A percentile compares a stretch with the other conserved stretches of the same genome.
Evolutionary conservation across 2,329 filamentous ascomycete genomes (phyloP).

Genomic region (Mariannaea elegans): DNA sequence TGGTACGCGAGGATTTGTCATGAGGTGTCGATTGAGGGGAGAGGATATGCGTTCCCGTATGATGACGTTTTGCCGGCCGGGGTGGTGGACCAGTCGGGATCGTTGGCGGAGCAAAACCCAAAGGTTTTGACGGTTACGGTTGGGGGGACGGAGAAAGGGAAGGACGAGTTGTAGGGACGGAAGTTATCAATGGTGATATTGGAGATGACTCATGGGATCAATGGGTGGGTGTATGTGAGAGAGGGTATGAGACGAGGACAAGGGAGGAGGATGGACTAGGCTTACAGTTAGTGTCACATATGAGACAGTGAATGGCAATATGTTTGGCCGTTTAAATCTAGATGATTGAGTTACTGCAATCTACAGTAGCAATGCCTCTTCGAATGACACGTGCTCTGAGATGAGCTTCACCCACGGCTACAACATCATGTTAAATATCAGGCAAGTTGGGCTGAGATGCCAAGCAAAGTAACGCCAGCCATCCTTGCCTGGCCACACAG

Average conservation of each 20-base stretch:
- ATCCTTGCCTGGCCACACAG: not conserved
- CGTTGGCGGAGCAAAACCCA: constrained; percentile 65
- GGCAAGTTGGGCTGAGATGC: too few relatives aligned
- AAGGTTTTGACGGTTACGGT: constrained; percentile 64
- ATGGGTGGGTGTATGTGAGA: too few relatives aligned
- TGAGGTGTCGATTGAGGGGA: constrained; percentile 63
- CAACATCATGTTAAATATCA: too few relatives aligned
- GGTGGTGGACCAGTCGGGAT: constrained; percentile 68
- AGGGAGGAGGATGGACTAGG: too few relatives aligned
- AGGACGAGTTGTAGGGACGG: not conserved
- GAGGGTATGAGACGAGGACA: too few relatives aligned
- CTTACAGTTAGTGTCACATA: too few relatives aligned
- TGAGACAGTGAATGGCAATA: too few relatives aligned
- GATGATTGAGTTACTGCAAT: too few relatives aligned
- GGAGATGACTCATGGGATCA: not conserved
- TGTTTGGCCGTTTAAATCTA: too few relatives aligned
- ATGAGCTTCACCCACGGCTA: too few relatives aligned
- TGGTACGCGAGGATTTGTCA: constrained; percentile 75
- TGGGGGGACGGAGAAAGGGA: constrained; percentile 48
- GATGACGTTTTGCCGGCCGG: constrained; percentile 70
- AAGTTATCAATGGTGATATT: not conserved
- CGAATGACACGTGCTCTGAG: too few relatives aligned
- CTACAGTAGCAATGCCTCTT: too few relatives aligned
- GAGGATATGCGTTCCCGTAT: constrained; percentile 77
- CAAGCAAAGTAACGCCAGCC: not conserved